Evolutionary conservation across 768 basidiomycete species (phyloP), one percentile per base, ranked within the genome.

Genomic region (Pleurotus citrinopileatus): DNA sequence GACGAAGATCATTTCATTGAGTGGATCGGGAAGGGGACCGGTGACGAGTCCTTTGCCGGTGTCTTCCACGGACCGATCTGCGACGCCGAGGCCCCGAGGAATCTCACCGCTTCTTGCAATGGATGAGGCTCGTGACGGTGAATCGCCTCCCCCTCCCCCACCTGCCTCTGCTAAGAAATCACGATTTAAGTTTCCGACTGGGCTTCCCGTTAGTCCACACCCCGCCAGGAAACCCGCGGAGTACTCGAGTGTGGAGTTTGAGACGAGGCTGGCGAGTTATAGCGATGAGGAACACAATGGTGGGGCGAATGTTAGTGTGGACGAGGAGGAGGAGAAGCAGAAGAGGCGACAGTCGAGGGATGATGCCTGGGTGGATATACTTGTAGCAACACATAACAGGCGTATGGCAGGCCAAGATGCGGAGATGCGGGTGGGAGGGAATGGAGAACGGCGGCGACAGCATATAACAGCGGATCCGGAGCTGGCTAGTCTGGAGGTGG

Each of bases 301-400:
- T 6, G 62, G 48, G 27, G 42, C 47, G 1, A 67, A 73, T 40
- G 77, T 55, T 9, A 60, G 40, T 32, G 42, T 47, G 1, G 68
- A 74, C 40, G 78, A 75, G 56, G 58, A 75, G 56, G 58, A 66
- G 42, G 72, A 70, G 57, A 73, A 71, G 72, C 80, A 68, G 73
- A 74, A 62, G 66, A 76, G 77, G 45, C 68, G 77, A 32, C 74
- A 77, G 70, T 69, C 71, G 62, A 69, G 68, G 59, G 85, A 89
- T 47, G 91, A 93, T 62, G 89, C 89, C 3, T 92, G 91, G 90
- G 89, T 93, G 37, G 91, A 93, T 68, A 93, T 93, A 37, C 70
- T 92, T 8, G 89, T 93, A 2, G 83, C 82, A 40, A 79, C 66
- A 43, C 80, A 79, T 58, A 66, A 60, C 29, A 70, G 84, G 37